Percentiles rank a stretch among this genome's conserved stretches.
These are phyloP conservation scores for Borovskyia barvae DNA, from an alignment of 208 protist species.

Conservation along the genomic window DNA sequence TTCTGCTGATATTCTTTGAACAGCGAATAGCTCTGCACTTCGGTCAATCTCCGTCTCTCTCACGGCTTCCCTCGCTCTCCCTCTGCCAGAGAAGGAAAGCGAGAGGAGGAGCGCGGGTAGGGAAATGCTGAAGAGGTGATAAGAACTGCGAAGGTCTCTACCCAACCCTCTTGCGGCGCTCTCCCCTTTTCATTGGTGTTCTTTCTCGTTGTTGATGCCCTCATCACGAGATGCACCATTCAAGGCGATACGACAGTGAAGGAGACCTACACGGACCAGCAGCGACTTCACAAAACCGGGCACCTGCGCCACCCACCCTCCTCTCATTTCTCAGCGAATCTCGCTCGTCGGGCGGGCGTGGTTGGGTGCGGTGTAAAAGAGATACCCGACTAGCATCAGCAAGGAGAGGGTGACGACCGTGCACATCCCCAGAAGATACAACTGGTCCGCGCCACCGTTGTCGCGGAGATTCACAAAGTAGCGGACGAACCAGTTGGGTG, in stretches of 20 bases:
- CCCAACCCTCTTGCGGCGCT: too few relatives aligned
- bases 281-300: not conserved
- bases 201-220: too few relatives aligned
- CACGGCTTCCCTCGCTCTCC: too few relatives aligned
- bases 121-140: too few relatives aligned
- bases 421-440: constrained; percentile 35
- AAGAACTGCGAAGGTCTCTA: too few relatives aligned
- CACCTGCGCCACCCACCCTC: not conserved
- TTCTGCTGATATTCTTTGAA: not conserved
- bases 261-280: too few relatives aligned
- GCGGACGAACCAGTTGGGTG: constrained; percentile 85
- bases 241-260: not conserved
- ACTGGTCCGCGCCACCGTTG: constrained; percentile 58
- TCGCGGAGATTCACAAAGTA: constrained; percentile 83
- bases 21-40: not conserved
- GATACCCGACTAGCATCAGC: constrained; percentile 48
- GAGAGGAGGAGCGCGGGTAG: not conserved
- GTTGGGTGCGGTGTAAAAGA: constrained; percentile 81
- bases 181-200: too few relatives aligned
- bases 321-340: constrained; percentile 36
- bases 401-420: constrained; percentile 17
- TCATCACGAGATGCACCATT: not conserved
- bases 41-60: too few relatives aligned
- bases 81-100: not conserved
- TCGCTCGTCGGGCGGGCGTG: constrained; percentile 54